Base-by-base conservation (phyloP, 768 basidiomycete species). In the Rhizopogon vinicolor region DNA sequence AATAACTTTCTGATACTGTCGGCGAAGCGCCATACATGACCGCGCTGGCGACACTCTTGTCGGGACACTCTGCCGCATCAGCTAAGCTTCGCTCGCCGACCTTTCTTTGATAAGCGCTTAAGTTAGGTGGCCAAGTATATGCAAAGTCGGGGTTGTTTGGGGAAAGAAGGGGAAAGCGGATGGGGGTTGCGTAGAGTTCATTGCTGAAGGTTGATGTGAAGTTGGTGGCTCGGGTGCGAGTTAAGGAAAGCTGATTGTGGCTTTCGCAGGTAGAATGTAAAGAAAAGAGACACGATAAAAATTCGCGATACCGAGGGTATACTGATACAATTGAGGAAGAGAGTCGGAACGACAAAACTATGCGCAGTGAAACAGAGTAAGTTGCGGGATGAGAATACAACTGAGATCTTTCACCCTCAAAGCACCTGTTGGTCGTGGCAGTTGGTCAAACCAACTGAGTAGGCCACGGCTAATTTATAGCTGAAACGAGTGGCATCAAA, bases 1-100 rank as follows among this genome's bases (percentile, higher is more conserved):
- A 60, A 3, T 42, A 41, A 3, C n/a, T 40, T 18, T 28, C 33
- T 6, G 60, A 62, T 4, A 39, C 40, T 5, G 41, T 56, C 1
- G 52, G 53, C 4, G 60, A 69, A 35, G 52, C 60, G 31, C 54
- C 55, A 44, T 53, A 45, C 2, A 65, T 52, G 37, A 56, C 33
- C 40, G 22, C 48, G 1, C 60, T 63, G 12, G 53, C 56, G 8
- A 31, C 28, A 19, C 51, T 51, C 48, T 41, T 60, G 1, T 54
- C 56, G 12, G 37, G 13, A 22, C 9, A 6, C 8, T 22, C 48
- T 49, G 5, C 7, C 7, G 1, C 14, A 3, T 22, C 13, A 37
- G 19, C 2, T 28, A 3, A 45, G 3, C 13, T 13, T 13, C 7
- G 18, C n/a, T n/a, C 16, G 13, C n/a, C n/a, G n/a, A n/a, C n/a